A percentile compares a stretch with the other conserved stretches of the same genome.
Evolutionary conservation across 257 asterid species (phyloP).

Genomic region (Mitragyna speciosa): DNA sequence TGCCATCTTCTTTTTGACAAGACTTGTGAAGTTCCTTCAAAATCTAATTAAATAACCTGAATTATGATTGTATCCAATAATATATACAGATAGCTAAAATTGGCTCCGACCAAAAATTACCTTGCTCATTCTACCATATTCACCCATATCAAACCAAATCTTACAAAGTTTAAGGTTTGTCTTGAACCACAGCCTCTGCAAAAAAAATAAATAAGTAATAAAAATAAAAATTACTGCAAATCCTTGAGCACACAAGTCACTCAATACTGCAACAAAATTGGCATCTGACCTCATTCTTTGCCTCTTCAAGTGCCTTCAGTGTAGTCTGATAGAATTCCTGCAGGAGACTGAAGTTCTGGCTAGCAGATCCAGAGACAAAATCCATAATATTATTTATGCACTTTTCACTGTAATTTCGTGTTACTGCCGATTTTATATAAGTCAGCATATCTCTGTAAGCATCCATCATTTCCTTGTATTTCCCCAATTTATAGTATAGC

Average conservation of each 20-base stretch:
- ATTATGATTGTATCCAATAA: slow-evolving; percentile 17
- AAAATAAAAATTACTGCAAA: not conserved
- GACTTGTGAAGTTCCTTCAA: slow-evolving; percentile 96
- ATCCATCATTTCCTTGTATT: slow-evolving; percentile 93
- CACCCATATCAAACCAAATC: slow-evolving; percentile 96
- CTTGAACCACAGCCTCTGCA: slow-evolving; percentile 97
- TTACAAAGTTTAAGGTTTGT: slow-evolving; percentile 97
- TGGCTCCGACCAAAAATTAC: slow-evolving; percentile 33
- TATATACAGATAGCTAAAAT: not conserved
- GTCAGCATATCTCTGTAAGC: slow-evolving; percentile 92
- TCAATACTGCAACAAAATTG: slow-evolving; percentile 5
- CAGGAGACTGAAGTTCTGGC: slow-evolving; percentile 85
- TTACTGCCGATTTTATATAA: slow-evolving; percentile 91
- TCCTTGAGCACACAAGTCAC: not conserved
- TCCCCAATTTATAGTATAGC: slow-evolving; percentile 87
- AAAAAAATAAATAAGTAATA: no score
- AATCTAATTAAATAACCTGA: slow-evolving; percentile 49
- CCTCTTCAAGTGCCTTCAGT: slow-evolving; percentile 93
- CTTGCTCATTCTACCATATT: slow-evolving; percentile 93
- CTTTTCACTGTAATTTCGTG: slow-evolving; percentile 96
- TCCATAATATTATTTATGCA: slow-evolving; percentile 97
- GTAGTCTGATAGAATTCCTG: slow-evolving; percentile 96
- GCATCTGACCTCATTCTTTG: slow-evolving; percentile 83
- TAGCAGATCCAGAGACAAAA: slow-evolving; percentile 90
- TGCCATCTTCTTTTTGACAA: slow-evolving; percentile 96